phyloP scores from a whole-genome alignment of 441 rosid species.

The Populus hybrid region DNA sequence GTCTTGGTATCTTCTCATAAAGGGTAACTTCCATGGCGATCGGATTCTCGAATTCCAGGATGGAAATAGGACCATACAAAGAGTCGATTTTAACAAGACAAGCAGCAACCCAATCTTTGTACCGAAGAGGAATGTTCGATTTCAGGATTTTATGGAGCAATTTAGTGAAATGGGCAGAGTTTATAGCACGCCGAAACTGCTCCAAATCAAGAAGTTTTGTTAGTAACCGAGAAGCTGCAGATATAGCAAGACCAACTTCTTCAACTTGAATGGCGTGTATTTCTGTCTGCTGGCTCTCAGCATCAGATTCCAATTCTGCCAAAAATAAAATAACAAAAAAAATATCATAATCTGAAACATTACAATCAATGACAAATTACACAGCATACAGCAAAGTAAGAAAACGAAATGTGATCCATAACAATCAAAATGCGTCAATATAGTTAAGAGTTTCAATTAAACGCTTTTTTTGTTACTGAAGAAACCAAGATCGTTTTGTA shows the following conservation, averaged over 20 bases:
- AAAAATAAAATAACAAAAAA: neutral
- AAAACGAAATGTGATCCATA: neutral
- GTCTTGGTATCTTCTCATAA: slow-evolving; percentile 72
- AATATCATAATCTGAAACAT: neutral
- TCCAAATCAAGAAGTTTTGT: slow-evolving; percentile 64
- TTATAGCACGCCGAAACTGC: slow-evolving; percentile 40
- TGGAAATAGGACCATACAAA: slow-evolving; percentile 29
- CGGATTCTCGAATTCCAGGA: slow-evolving; percentile 38
- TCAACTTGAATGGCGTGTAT: slow-evolving; percentile 55
- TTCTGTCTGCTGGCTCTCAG: slow-evolving; percentile 53
- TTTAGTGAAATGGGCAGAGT: slow-evolving; percentile 34
- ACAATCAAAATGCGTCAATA: neutral
- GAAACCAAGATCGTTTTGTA: too few species aligned
- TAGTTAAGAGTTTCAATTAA: neutral
- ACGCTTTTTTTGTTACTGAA: too few species aligned
- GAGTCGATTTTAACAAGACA: slow-evolving; percentile 64
- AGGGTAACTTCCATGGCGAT: slow-evolving; percentile 66
- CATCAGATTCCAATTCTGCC: slow-evolving; percentile 46
- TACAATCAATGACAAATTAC: neutral
- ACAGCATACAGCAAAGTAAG: neutral
- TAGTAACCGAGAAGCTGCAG: slow-evolving; percentile 68
- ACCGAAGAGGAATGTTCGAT: slow-evolving; percentile 59
- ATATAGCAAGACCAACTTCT: slow-evolving; percentile 66
- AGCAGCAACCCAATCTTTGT: slow-evolving; percentile 83
- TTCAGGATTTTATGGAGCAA: slow-evolving; percentile 56